Base-by-base conservation (phyloP, 805 yeast species). In the Candida namnaoensis region DNA sequence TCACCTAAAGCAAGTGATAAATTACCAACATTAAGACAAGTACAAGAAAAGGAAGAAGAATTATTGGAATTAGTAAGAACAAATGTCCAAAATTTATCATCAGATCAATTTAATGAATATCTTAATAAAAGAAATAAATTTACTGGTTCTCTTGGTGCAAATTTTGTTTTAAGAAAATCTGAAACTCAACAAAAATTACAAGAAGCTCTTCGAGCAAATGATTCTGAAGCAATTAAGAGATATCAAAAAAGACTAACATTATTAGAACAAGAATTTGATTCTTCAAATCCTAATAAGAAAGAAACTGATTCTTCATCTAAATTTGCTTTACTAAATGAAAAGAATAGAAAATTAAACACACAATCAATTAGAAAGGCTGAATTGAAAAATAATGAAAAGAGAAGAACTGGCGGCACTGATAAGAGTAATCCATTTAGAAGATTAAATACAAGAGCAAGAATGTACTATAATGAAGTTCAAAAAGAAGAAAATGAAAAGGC, bases 341-440 rank as follows among this genome's bases (percentile, higher is more conserved):
- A 96, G 54, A 93, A 93, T 62, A 76, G 95, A 59, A 83, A 78
- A 52, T 72, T 82, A 48, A 91, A 91, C 61, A 80, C 80, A 58
- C 79, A 79, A 40, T 76, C 76, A 38, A 78, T 88, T 50, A 80
- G 95, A 55, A 72, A 74, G 52, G 96, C 95, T 1, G 97, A 90
- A 58, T 62, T 78, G 39, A 69, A 69, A 51, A 78, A 83, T 38
- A 71, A 74, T 19, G 81, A 76, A 41, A 67, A 64, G 57, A 73
- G 80, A 49, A 77, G 64, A 55, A 61, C 48, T 53, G 60, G 57
- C 38, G 43, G 70, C 42, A 67, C 51, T 36, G 63, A 64, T 43
- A 69, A 76, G 41, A 76, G 71, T 52, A 86, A 93, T 65, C 98
- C 99, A 23, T 93, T 93, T 62, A 78, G 84, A 50, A 79, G 98